phyloP scores from a whole-genome alignment of 2,329 filamentous ascomycete species.

The Trichoderma sp. region DNA sequence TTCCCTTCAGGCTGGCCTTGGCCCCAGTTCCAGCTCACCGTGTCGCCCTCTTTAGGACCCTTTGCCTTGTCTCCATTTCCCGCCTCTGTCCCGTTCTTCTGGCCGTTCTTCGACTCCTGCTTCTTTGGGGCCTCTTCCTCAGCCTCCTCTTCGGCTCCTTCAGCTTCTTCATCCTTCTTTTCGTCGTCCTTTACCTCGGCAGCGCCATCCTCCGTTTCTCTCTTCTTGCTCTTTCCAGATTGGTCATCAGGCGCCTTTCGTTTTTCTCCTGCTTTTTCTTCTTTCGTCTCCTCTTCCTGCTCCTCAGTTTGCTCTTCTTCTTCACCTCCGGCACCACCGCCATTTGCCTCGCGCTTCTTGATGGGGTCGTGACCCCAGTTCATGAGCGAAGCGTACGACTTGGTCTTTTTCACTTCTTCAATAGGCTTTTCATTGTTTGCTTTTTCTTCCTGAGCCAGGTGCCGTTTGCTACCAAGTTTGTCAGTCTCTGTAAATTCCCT shows the following conservation, averaged over 20 bases:
- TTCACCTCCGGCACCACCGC: conserved; percentile 20
- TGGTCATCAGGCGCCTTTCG: conserved; percentile 29
- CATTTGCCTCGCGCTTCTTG: conserved; percentile 38
- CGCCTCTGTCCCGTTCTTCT: background rate
- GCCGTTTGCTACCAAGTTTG: conserved; percentile 50
- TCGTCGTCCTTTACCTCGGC: conserved; percentile 17
- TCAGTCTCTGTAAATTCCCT: background rate
- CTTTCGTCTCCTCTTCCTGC: background rate
- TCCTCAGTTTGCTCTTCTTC: conserved; percentile 12
- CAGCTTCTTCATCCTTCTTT: conserved; percentile 4
- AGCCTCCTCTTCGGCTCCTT: conserved; percentile 24
- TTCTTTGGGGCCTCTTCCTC: background rate
- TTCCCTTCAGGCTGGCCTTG: conserved; percentile 45
- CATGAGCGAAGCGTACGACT: conserved; percentile 60
- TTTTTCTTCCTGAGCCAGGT: conserved; percentile 64
- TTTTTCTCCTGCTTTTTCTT: conserved; percentile 32
- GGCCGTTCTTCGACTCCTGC: background rate
- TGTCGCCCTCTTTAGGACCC: conserved; percentile 43
- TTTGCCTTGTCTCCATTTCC: conserved; percentile 26
- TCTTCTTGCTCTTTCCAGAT: conserved; percentile 35
- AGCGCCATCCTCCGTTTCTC: conserved; percentile 28
- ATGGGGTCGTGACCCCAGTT: conserved; percentile 61
- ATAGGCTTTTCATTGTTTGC: conserved; percentile 54
- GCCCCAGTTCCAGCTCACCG: conserved; percentile 51
- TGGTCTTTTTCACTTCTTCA: conserved; percentile 49